These are phyloP conservation scores for Trichoderma harzianum DNA, from an alignment of 2,329 filamentous ascomycete species.

Conservation along the genomic window DNA sequence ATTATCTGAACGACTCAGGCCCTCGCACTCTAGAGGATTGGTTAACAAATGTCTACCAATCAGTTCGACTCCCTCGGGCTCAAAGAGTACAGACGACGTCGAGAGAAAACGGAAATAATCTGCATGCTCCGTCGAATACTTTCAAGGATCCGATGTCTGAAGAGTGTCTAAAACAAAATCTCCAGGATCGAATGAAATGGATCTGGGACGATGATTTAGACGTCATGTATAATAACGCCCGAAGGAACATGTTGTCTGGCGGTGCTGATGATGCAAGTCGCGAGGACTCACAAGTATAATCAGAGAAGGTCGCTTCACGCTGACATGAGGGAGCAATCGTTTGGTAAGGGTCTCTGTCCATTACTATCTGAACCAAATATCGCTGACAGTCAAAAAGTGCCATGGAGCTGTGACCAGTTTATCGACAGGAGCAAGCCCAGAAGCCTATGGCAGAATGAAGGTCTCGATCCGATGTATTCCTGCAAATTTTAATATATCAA, in stretches of 20 bases:
- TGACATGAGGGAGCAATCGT: not conserved
- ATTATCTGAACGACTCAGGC: not conserved
- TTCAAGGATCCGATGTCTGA: not conserved
- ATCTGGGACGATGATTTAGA: not conserved
- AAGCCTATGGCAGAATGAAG: not conserved
- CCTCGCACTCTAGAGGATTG: not conserved
- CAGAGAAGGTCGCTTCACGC: not conserved
- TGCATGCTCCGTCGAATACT: not conserved
- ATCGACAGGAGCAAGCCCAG: too few species aligned
- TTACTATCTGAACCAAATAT: not conserved
- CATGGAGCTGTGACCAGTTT: too few species aligned
- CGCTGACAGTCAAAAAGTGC: too few species aligned
- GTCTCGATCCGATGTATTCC: not conserved
- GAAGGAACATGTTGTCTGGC: not conserved
- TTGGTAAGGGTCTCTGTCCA: not conserved
- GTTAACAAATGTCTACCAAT: not conserved
- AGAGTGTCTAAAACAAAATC: not conserved
- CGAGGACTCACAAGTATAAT: not conserved
- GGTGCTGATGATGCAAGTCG: not conserved
- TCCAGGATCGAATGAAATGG: not conserved
- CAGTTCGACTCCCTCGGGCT: not conserved
- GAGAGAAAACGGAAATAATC: not conserved
- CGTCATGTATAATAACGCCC: not conserved
- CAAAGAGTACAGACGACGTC: not conserved
- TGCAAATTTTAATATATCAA: too few species aligned